Conservation (phyloP, 441 rosid genomes). For the Isatis lusitanica region DNA sequence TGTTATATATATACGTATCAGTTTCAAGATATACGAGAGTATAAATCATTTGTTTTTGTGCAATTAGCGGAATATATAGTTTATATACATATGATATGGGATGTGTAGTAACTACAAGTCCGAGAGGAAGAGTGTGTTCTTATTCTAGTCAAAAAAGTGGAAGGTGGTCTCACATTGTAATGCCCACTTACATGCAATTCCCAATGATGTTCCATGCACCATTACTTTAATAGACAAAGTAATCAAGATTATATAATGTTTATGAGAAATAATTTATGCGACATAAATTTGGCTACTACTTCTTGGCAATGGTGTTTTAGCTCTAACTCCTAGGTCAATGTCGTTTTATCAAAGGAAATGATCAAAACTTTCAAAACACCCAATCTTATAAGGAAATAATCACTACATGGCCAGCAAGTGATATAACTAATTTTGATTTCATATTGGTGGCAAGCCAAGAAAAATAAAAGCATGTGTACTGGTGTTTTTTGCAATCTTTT, state of each 20-base stretch:
- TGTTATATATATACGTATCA: background rate
- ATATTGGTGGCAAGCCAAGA: conserved; percentile 1
- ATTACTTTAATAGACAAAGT: background rate
- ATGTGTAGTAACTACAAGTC: background rate
- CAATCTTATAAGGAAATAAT: background rate
- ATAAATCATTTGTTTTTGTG: background rate
- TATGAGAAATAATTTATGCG: conserved; percentile 7
- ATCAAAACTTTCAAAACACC: conserved; percentile 14
- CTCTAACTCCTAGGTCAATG: conserved; percentile 36
- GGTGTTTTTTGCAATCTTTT: background rate
- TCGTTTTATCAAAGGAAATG: background rate
- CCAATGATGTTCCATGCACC: conserved; percentile 37
- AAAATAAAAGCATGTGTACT: background rate
- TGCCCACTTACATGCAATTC: conserved; percentile 36
- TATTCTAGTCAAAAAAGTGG: conserved; percentile 33
- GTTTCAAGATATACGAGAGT: background rate
- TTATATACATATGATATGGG: background rate
- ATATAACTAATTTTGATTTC: background rate
- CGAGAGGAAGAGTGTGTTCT: conserved; percentile 17
- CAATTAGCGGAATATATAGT: background rate
- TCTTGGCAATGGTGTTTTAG: conserved; percentile 25
- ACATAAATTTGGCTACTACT: conserved; percentile 31
- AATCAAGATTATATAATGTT: background rate
- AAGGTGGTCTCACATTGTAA: conserved; percentile 40
- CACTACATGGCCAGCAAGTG: background rate